These are phyloP conservation scores for Pugionium dolabratum DNA, from an alignment of 345 rosid genomes.

Conservation along the genomic window DNA sequence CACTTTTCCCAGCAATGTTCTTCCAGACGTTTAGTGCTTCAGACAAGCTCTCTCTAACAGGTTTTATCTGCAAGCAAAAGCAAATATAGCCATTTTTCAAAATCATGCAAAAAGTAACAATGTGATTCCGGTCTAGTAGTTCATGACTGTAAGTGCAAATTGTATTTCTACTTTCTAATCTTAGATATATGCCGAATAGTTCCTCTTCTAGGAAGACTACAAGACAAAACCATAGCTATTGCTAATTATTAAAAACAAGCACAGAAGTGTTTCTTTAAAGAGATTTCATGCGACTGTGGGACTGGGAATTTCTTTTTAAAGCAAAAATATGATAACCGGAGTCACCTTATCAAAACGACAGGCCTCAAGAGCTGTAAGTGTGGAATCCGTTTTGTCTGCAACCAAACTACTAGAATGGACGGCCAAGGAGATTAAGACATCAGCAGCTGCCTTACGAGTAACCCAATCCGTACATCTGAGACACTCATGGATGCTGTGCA, in stretches of 20 bases:
- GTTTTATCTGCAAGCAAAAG: slow-evolving; percentile 73
- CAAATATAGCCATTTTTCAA: not conserved
- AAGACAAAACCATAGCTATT: not conserved
- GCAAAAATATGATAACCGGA: not conserved
- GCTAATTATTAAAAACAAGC: not conserved
- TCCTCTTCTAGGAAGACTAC: slow-evolving; percentile 16
- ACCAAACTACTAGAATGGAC: slow-evolving; percentile 74
- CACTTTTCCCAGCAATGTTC: slow-evolving; percentile 71
- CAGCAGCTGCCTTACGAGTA: slow-evolving; percentile 93
- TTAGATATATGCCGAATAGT: not conserved
- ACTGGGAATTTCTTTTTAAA: not conserved
- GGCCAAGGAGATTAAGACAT: slow-evolving; percentile 71
- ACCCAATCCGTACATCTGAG: slow-evolving; percentile 90
- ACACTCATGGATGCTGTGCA: slow-evolving; percentile 82
- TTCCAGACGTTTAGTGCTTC: slow-evolving; percentile 92
- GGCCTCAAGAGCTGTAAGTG: slow-evolving; percentile 67
- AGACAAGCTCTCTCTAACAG: slow-evolving; percentile 87
- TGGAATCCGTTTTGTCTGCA: slow-evolving; percentile 63
- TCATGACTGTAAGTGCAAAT: not conserved
- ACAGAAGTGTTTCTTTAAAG: slow-evolving; percentile 1
- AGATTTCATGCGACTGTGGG: slow-evolving; percentile 1
- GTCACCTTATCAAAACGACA: slow-evolving; percentile 95
- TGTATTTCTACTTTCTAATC: too few species aligned
- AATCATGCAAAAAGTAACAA: slow-evolving; percentile 12
- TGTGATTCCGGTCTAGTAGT: slow-evolving; percentile 7